phyloP scores from a whole-genome alignment of 805 yeast genomes.

The Candida maesae region DNA sequence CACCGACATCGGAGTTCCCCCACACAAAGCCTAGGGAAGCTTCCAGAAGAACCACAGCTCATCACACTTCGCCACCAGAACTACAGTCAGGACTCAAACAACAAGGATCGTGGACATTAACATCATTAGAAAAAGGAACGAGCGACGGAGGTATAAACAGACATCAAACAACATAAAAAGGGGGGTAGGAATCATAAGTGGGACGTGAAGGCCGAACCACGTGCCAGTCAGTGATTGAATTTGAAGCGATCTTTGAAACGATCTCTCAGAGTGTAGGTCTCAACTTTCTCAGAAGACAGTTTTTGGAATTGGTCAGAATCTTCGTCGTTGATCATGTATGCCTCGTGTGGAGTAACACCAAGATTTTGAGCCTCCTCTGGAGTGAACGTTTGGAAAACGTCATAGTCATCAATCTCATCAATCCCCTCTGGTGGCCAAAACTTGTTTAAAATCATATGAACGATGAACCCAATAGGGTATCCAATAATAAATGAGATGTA shows the following conservation, averaged over 20 bases:
- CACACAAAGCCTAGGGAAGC: no score
- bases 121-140: no score
- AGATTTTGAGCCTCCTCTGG: constrained; percentile 30
- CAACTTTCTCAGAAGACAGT: constrained; percentile 3
- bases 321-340: neutral
- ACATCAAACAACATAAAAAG: no score
- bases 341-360: constrained; percentile 29
- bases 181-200: no score
- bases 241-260: constrained; percentile 2
- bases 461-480: constrained; percentile 22
- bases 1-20: no score
- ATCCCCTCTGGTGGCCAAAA: constrained; percentile 29
- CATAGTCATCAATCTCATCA: constrained; percentile 32
- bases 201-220: no score
- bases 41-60: no score
- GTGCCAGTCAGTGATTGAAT: neutral
- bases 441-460: constrained; percentile 22
- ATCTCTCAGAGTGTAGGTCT: neutral
- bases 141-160: no score
- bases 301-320: constrained; percentile 6
- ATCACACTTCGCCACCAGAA: no score
- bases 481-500: constrained; percentile 28
- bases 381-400: constrained; percentile 33
- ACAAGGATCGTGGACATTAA: no score
- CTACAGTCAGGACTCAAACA: no score